Percentiles rank a stretch among this genome's conserved stretches.
Evolutionary conservation across 208 protist species (phyloP).

Genomic region (Crithidia thermophila): DNA sequence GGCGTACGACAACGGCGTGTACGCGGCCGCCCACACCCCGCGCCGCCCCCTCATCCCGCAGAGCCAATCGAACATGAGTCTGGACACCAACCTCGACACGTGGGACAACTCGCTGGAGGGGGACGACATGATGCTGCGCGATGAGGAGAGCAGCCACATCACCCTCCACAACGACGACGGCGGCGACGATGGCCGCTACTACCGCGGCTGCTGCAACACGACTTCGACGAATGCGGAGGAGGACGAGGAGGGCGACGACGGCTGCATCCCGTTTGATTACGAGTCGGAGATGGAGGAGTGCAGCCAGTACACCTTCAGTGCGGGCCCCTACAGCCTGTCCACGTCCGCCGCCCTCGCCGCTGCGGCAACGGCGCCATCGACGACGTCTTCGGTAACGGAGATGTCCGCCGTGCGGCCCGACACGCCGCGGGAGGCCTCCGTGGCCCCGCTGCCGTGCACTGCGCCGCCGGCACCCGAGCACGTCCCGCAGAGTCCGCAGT

Average conservation of each 20-base stretch:
- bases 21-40: too few species aligned
- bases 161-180: not conserved
- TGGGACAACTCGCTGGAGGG: conserved; percentile 2
- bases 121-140: not conserved
- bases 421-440: conserved; percentile 8
- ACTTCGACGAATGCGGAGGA: not conserved
- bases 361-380: not conserved
- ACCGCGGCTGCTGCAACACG: not conserved
- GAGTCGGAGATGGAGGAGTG: conserved; percentile 65
- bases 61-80: conserved; percentile 1
- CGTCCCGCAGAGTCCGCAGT: conserved; percentile 16
- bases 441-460: conserved; percentile 4
- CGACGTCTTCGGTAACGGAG: conserved; percentile 4
- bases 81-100: conserved; percentile 6
- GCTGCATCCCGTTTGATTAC: conserved; percentile 51
- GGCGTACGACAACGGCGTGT: too few species aligned
- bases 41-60: not conserved
- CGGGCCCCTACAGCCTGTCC: conserved; percentile 35
- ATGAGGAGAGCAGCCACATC: not conserved
- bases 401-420: not conserved
- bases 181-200: not conserved
- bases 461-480: not conserved
- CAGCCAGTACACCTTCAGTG: conserved; percentile 61
- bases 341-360: conserved; percentile 21
- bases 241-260: conserved; percentile 4